Evolutionary conservation across 768 basidiomycete species (phyloP).

Genomic region (Sistotremastrum suecicum): DNA sequence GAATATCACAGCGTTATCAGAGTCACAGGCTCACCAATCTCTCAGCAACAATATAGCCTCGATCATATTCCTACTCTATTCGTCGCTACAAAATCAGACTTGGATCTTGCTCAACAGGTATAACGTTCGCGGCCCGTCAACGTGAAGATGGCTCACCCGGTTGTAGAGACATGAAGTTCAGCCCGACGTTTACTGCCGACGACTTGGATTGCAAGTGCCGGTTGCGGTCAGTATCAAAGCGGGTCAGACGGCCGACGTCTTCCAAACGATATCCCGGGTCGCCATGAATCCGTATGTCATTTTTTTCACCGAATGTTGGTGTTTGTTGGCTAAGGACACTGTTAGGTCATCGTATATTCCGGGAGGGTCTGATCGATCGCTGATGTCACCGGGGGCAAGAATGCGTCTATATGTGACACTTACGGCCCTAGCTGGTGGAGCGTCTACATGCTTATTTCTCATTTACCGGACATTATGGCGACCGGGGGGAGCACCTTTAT

Average conservation of each 20-base stretch:
- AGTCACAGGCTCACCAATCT: slow-evolving; percentile 5
- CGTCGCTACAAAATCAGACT: slow-evolving; percentile 97
- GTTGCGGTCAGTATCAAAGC: slow-evolving; percentile 87
- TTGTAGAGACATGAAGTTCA: slow-evolving; percentile 90
- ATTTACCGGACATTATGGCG: slow-evolving; percentile 53
- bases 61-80: slow-evolving; percentile 93
- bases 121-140: neutral
- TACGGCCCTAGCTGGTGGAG: slow-evolving; percentile 60
- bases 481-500: slow-evolving; percentile 37
- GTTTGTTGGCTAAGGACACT: slow-evolving; percentile 9
- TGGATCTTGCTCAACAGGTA: slow-evolving; percentile 91
- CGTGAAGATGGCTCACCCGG: neutral
- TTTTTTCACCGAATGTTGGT: slow-evolving; percentile 1
- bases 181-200: slow-evolving; percentile 90
- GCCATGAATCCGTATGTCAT: slow-evolving; percentile 74
- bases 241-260: slow-evolving; percentile 75
- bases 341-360: slow-evolving; percentile 53
- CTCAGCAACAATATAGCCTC: slow-evolving; percentile 89
- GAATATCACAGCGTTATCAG: neutral
- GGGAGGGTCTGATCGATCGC: slow-evolving; percentile 68
- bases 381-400: slow-evolving; percentile 46
- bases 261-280: slow-evolving; percentile 71
- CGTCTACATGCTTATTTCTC: slow-evolving; percentile 58
- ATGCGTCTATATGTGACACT: slow-evolving; percentile 59
- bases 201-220: slow-evolving; percentile 81